Evolutionary conservation across 202 grass and related monocot genomes (phyloP).

Genomic region (Cymbopogon flexuosus): DNA sequence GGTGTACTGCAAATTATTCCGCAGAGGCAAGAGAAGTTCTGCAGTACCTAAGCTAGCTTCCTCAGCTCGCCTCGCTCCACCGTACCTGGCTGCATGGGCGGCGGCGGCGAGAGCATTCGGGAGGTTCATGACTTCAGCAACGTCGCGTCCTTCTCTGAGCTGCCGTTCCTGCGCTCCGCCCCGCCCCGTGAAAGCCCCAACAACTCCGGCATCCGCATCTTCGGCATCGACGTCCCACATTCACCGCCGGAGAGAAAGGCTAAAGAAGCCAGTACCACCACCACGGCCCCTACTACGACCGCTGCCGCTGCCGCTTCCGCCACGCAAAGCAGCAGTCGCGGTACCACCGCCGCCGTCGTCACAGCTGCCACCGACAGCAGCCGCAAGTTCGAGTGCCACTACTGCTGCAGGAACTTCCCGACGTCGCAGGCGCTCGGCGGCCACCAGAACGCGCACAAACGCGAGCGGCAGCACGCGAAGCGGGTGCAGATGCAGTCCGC

Average conservation of each 20-base stretch:
- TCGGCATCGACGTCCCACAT: conserved; percentile 75
- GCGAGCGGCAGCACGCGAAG: conserved; percentile 90
- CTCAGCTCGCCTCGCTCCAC: neutral
- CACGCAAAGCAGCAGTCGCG: conserved; percentile 7
- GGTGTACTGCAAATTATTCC: neutral
- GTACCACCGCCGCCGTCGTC: neutral
- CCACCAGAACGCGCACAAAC: conserved; percentile 97
- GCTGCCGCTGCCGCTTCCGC: neutral
- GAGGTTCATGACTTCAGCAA: conserved; percentile 58
- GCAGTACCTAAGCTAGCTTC: neutral
- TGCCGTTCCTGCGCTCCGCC: conserved; percentile 59
- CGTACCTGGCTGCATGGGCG: conserved; percentile 33
- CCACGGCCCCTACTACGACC: neutral
- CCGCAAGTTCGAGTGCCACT: conserved; percentile 96
- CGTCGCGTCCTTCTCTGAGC: conserved; percentile 73
- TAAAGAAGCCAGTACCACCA: conserved; percentile 14
- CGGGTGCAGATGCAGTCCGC: conserved; percentile 80
- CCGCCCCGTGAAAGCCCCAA: conserved; percentile 47
- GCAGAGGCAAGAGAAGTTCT: conserved; percentile 15
- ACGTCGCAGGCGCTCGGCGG: conserved; percentile 95
- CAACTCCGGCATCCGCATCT: conserved; percentile 67
- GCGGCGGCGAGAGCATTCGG: conserved; percentile 24
- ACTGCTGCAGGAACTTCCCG: conserved; percentile 93
- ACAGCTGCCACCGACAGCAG: conserved; percentile 36
- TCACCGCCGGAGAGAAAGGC: conserved; percentile 22